Evolutionary conservation across 306 rosid genomes (phyloP).

Genomic region (Senna siamea): DNA sequence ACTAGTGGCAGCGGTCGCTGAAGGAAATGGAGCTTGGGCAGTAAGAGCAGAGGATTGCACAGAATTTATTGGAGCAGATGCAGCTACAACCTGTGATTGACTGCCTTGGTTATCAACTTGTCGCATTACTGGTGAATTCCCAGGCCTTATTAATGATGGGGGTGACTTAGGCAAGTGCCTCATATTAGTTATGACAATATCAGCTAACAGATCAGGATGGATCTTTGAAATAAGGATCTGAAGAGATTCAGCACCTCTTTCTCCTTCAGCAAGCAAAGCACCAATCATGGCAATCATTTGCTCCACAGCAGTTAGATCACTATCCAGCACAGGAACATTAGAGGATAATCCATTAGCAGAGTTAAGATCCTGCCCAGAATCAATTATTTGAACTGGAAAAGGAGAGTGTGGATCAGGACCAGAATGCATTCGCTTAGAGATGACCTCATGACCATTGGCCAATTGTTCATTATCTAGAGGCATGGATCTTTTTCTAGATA

Average conservation of each 20-base stretch:
- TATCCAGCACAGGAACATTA: slow-evolving; percentile 63
- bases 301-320: slow-evolving; percentile 81
- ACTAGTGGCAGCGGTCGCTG: slow-evolving; percentile 48
- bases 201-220: slow-evolving; percentile 97
- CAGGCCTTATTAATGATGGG: slow-evolving; percentile 71
- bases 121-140: slow-evolving; percentile 56
- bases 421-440: slow-evolving; percentile 65
- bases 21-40: slow-evolving; percentile 55
- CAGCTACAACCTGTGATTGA: slow-evolving; percentile 51
- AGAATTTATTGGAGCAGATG: slow-evolving; percentile 60
- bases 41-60: slow-evolving; percentile 63
- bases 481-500: slow-evolving; percentile 63
- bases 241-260: slow-evolving; percentile 95
- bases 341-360: slow-evolving; percentile 61
- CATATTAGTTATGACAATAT: slow-evolving; percentile 96
- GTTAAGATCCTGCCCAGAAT: slow-evolving; percentile 57
- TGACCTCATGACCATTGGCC: slow-evolving; percentile 67
- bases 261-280: slow-evolving; percentile 99
- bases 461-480: slow-evolving; percentile 71
- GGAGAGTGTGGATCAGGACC: slow-evolving; percentile 55
- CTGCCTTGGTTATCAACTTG: slow-evolving; percentile 56
- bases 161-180: slow-evolving; percentile 83
- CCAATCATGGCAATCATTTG: slow-evolving; percentile 97
- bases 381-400: slow-evolving; percentile 62
- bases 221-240: slow-evolving; percentile 87